Conservation (phyloP, 2,329 filamentous ascomycete species). For the Phoma sp. region DNA sequence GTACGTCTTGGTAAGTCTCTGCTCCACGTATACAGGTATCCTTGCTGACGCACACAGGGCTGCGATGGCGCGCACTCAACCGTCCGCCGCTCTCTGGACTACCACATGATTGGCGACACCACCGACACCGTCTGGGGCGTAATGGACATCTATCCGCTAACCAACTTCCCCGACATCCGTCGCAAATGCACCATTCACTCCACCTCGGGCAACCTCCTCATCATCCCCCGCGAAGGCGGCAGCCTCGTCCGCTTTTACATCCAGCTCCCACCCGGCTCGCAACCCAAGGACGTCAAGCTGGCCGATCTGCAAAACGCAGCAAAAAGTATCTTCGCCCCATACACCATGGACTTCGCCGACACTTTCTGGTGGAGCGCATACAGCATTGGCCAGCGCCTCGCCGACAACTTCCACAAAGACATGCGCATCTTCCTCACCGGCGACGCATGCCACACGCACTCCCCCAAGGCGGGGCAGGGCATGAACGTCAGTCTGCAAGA, state of each 20-base stretch:
- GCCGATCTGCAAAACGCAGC: conserved; percentile 63
- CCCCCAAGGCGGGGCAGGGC: conserved; percentile 74
- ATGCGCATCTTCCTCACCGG: conserved; percentile 73
- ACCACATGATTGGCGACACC: conserved; percentile 66
- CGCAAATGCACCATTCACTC: conserved; percentile 60
- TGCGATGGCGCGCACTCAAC: conserved; percentile 63
- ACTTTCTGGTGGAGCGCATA: conserved; percentile 78
- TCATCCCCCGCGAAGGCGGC: conserved; percentile 62
- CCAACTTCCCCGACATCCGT: conserved; percentile 60
- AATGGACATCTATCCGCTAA: conserved; percentile 60
- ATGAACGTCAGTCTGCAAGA: conserved; percentile 70
- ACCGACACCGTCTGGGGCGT: conserved; percentile 66
- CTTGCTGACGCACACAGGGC: conserved; percentile 39
- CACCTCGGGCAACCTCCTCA: conserved; percentile 55
- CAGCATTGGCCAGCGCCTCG: conserved; percentile 74
- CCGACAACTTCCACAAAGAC: conserved; percentile 71
- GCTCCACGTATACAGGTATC: neutral
- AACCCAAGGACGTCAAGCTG: conserved; percentile 61
- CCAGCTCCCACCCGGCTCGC: conserved; percentile 61
- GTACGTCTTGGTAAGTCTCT: conserved; percentile 45
- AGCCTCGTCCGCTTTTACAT: conserved; percentile 69
- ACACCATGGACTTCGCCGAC: conserved; percentile 61
- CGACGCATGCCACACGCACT: conserved; percentile 74
- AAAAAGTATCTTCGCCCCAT: conserved; percentile 62
- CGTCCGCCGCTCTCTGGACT: conserved; percentile 60